These are phyloP conservation scores for Saxophila tyrrhenica DNA, from an alignment of 495 filamentous ascomycete genomes.

Conservation along the genomic window DNA sequence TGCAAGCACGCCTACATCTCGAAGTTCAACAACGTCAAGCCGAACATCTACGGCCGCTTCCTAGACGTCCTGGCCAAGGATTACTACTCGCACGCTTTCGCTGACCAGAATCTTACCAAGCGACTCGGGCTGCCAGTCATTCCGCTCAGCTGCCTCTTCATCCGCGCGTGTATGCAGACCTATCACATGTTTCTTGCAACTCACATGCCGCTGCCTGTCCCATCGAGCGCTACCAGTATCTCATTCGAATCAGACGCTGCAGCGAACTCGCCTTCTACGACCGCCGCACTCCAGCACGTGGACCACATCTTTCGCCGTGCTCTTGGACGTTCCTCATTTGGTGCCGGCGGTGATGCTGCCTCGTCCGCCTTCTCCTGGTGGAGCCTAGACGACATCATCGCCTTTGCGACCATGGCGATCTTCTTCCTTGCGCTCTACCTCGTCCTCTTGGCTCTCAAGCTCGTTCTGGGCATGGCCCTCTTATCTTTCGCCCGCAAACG, in stretches of 20 bases:
- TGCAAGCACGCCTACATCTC: slow-evolving; percentile 94
- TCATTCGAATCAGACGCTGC: slow-evolving; percentile 43
- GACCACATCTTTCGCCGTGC: slow-evolving; percentile 64
- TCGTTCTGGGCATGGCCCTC: slow-evolving; percentile 73
- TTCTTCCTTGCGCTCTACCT: slow-evolving; percentile 70
- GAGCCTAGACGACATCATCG: slow-evolving; percentile 54
- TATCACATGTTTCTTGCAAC: slow-evolving; percentile 97
- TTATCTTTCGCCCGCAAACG: slow-evolving; percentile 61
- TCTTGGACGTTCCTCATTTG: slow-evolving; percentile 52
- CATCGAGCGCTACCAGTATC: slow-evolving; percentile 54
- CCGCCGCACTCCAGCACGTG: slow-evolving; percentile 60
- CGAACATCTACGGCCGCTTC: slow-evolving; percentile 76
- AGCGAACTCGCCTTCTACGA: slow-evolving; percentile 52
- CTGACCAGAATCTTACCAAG: slow-evolving; percentile 76
- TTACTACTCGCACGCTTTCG: slow-evolving; percentile 94
- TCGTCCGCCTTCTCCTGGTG: slow-evolving; percentile 27
- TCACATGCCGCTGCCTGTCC: slow-evolving; percentile 60
- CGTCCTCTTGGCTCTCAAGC: slow-evolving; percentile 65
- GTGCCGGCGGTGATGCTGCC: slow-evolving; percentile 35
- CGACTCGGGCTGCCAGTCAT: slow-evolving; percentile 86
- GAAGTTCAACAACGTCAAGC: slow-evolving; percentile 96
- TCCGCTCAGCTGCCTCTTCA: slow-evolving; percentile 87
- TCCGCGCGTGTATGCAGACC: slow-evolving; percentile 85
- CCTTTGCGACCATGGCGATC: slow-evolving; percentile 59
- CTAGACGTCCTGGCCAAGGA: slow-evolving; percentile 91